Base-by-base conservation (phyloP, 768 basidiomycete genomes). In the Lactarius tabidus region DNA sequence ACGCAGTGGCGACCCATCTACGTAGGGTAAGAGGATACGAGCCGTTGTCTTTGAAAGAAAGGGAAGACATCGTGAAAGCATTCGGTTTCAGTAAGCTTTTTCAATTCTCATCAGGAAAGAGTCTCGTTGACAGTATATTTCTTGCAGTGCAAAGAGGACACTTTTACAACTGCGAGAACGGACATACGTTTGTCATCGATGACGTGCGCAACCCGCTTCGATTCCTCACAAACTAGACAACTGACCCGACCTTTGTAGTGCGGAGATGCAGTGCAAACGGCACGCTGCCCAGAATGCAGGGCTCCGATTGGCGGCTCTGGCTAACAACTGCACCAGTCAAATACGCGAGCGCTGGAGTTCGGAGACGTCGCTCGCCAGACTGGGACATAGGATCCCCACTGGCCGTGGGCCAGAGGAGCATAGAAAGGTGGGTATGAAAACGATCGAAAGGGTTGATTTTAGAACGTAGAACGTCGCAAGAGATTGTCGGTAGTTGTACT, bases 181-280 rank as follows among this genome's bases (percentile, higher is more conserved):
- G 87, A 0, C 87, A 89, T 68, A 77, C 81, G 0, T 88, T 84
- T 61, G 81, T 85, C 2, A 87, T 89, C 36, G 74, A 71, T 0
- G 82, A 87, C 71, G 84, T 87, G 63, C 35, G 76, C 68, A 29
- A 12, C 38, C 15, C 18, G 15, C 39, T 10, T 53, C n/a, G 4
- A 17, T 39, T 20, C 36, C 10, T 20, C 12, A 18, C 12, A 15
- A n/a, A 63, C 35, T 62, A 66, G 64, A 52, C 18, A 23, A 54
- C 38, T 60, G 5, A 59, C 39, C 26, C 36, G 12, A 35, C 29
- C 23, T 29, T 51, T n/a, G 14, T 62, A 87, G 85, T 88, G 85
- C 59, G 86, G 85, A 20, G 84, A 83, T 1, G 86, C 85, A 0
- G 81, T 77, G 77, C 23, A 82, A 69, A 65, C 53, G 1, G 72